These are phyloP conservation scores for Quercus aquifolioides DNA, from an alignment of 306 rosid genomes.

Conservation along the genomic window DNA sequence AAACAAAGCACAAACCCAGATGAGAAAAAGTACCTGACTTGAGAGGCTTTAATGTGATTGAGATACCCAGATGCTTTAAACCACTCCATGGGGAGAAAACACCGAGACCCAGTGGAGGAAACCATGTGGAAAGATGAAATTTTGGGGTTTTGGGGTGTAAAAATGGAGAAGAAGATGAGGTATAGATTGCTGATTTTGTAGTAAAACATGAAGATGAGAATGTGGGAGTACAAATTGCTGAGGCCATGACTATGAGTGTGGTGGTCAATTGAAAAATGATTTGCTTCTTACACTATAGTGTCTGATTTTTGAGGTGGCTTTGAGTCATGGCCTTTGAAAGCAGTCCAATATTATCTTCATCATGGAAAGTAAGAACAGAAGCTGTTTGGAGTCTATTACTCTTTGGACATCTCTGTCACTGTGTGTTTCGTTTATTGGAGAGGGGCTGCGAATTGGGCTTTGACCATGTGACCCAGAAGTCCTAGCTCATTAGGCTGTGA, in stretches of 20 bases:
- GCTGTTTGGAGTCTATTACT: too few relatives aligned
- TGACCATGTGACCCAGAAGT: too few relatives aligned
- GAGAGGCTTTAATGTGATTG: slow-evolving; percentile 35
- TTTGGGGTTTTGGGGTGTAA: slow-evolving; percentile 29
- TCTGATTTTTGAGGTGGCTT: neutral
- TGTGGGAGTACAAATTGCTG: slow-evolving; percentile 39
- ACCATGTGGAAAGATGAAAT: slow-evolving; percentile 34
- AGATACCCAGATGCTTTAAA: slow-evolving; percentile 71
- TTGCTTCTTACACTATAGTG: neutral
- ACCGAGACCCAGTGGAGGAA: slow-evolving; percentile 47
- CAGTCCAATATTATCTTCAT: slow-evolving; percentile 17
- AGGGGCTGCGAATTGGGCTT: too few relatives aligned
- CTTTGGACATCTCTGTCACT: too few relatives aligned
- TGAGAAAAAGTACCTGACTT: slow-evolving; percentile 33
- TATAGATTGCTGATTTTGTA: slow-evolving; percentile 26
- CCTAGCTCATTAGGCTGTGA: too few relatives aligned
- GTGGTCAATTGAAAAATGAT: slow-evolving; percentile 22
- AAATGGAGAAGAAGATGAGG: slow-evolving; percentile 24
- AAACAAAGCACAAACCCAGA: neutral
- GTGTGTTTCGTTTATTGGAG: too few relatives aligned
- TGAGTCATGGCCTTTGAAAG: slow-evolving; percentile 15
- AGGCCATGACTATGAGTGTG: slow-evolving; percentile 53
- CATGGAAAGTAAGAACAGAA: too few relatives aligned
- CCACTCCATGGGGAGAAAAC: slow-evolving; percentile 81
- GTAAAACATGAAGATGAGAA: slow-evolving; percentile 28